These are phyloP conservation scores for Arthrobotrys sinensis DNA, from an alignment of 2,329 filamentous ascomycete genomes.

Conservation along the genomic window DNA sequence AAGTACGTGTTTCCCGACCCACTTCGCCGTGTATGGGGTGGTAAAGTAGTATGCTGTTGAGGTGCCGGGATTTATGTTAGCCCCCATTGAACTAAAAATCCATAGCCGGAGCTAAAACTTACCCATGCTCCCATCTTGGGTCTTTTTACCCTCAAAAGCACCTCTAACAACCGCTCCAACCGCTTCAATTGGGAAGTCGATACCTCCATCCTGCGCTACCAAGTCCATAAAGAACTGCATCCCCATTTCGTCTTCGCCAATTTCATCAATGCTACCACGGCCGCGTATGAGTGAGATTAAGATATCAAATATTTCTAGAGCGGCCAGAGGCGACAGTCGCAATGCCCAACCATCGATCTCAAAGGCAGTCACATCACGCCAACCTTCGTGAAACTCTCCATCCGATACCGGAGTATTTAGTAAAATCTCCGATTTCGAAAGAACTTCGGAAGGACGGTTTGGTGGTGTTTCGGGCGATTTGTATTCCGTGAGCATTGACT, in stretches of 20 bases:
- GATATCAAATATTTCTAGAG: conserved; percentile 23
- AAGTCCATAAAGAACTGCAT: conserved; percentile 41
- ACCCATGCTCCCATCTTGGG: conserved; percentile 52
- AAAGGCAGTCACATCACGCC: conserved; percentile 62
- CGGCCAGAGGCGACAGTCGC: conserved; percentile 24
- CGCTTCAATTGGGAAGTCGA: conserved; percentile 41
- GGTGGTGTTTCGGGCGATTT: conserved; percentile 26
- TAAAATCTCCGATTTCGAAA: conserved; percentile 30
- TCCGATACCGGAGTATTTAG: conserved; percentile 60
- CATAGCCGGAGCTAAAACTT: not conserved
- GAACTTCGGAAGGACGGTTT: conserved; percentile 15
- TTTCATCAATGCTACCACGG: conserved; percentile 2
- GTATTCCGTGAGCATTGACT: conserved; percentile 43
- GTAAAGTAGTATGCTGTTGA: conserved; percentile 32
- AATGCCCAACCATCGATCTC: conserved; percentile 47
- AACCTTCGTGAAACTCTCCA: conserved; percentile 62
- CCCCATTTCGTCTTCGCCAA: conserved; percentile 37
- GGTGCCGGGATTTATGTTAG: not conserved
- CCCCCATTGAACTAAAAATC: not conserved
- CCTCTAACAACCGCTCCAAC: conserved; percentile 39
- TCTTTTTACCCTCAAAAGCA: conserved; percentile 37
- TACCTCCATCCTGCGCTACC: conserved; percentile 44
- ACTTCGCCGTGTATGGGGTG: conserved; percentile 37
- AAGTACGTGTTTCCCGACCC: conserved; percentile 53
- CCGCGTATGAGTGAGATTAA: conserved; percentile 33